Evolutionary conservation across 139 green algal genomes (phyloP), one percentile per base, ranked within the genome.

Genomic region (Microglena sp.): DNA sequence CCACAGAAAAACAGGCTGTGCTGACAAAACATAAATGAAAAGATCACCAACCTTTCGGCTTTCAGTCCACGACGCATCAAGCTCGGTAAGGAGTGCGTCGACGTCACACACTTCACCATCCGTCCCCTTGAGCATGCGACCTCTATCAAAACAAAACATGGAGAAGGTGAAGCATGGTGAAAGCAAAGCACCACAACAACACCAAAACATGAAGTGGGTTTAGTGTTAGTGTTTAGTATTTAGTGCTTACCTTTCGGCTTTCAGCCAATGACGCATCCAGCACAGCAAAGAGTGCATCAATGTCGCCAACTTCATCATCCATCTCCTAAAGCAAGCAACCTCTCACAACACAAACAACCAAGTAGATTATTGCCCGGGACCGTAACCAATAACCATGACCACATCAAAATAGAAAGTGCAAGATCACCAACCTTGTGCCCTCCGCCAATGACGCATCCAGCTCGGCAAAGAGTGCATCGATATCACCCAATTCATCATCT

Each of bases 391-490:
- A n/a, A n/a, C n/a, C n/a, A n/a, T n/a, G n/a, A n/a, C n/a, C n/a
- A 33, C 24, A 26, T 22, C 21, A 22, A 26, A 18, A 26, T 8
- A 8, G 31, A 8, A 0, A 71, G 28, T 22, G 68, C 43, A n/a
- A n/a, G n/a, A n/a, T n/a, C n/a, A n/a, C 0, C 29, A 66, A 55
- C 54, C 60, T 43, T 33, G 66, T 66, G 55, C 70, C 76, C 2
- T 61, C 18, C 18, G 67, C 70, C 18, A 78, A 36, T 15, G 45
- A 65, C 5, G 75, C 75, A 31, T 87, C 80, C 36, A 90, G 69
- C 71, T 87, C 77, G 1, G 73, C 74, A 62, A 89, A 86, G 30
- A 90, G 67, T 1, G 35, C 34, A 18, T 90, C 84, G 0, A 90
- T 24, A 46, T 87, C 78, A 27, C 66, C 69, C 15, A 54, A 55